Base-by-base conservation (phyloP, 2,329 filamentous ascomycete genomes). In the Piedraia hortae region DNA sequence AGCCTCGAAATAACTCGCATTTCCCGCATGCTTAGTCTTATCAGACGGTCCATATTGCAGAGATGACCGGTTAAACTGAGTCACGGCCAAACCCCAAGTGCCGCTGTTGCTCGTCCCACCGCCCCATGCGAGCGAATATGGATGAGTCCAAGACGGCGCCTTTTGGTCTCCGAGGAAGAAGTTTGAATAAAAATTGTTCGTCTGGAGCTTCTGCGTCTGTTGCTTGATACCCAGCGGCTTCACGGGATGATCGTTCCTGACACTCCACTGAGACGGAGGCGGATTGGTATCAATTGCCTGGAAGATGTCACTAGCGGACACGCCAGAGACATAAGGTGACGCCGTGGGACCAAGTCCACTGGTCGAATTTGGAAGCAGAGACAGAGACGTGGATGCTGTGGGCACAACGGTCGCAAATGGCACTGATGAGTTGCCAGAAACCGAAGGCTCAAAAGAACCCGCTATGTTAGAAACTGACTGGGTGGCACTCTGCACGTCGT, bases 11-110 rank as follows among this genome's bases (percentile, higher is more conserved):
- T 70, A 91, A 5, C 25, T 24, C 13, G 57, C 48, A 1, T 58
- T 55, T 3, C 72, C 67, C 13, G 37, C 34, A 25, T 39, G 44
- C 14, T 54, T 51, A 12, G 44, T 45, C 21, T 52, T 31, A 12
- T 33, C 32, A 3, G 28, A 26, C 7, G 29, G 20, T 8, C 27
- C 31, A 4, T 20, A 22, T 9, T 42, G 64, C 24, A 69, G 47
- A 41, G 85, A 64, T 16, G 48, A 48, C 1, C 58, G 48, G 22
- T 82, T 69, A 6, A 67, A 54, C 38, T 90, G 77, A 5, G 69
- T 68, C 23, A 89, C 56, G 4, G 63, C 52, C 45, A 93, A 55
- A 15, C 82, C 82, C 55, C 63, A 89, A 39, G 70, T 77, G 21
- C 51, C 13, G 11, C 12, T 47, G 57, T 43, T 32, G 45, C 50